Base-by-base conservation (phyloP, 2,329 filamentous ascomycete species). In the Amauroascus niger region DNA sequence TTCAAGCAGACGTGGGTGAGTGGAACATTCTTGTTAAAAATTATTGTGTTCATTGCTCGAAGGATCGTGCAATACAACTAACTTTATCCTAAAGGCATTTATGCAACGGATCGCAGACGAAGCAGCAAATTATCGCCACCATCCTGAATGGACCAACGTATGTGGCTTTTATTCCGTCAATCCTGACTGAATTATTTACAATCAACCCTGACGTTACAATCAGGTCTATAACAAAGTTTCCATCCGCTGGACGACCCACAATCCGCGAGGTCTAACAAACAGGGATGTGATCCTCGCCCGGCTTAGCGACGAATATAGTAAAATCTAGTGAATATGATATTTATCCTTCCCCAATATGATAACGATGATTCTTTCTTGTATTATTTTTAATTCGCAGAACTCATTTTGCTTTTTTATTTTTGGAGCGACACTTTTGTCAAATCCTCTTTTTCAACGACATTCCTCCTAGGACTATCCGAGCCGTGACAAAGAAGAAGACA, bases 381-480 rank as follows among this genome's bases (percentile, higher is more conserved):
- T 30, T 30, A n/a, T 30, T 30, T 30, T 30, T 30, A 5, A 30
- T 30, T 9, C 4, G 4, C 26, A 30, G 9, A 30, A 30, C 5
- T 30, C 9, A 9, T 30, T 30, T 30, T 9, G 9, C 9, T 30
- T 30, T 30, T 30, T 9, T 30, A 5, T 30, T 30, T 30, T 30
- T 30, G 5, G 5, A 30, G 9, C 9, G 26, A 30, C 26, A 30
- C 26, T 30, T 30, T 9, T 9, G 26, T 30, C 55, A 68, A 18
- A 67, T 60, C 54, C 63, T 67, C 53, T 58, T 64, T 56, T 54
- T 62, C 44, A 61, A 32, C 9, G 40, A 54, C 39, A 53, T 55
- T 9, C 71, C 71, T 8, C 55, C 65, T 35, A 71, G 44, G 33
- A 60, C 63, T 43, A 69, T 60, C 52, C 74, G 65, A 41, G 69